Base-by-base conservation (phyloP, 257 asterid species). In the Paraleonurus japonicus region DNA sequence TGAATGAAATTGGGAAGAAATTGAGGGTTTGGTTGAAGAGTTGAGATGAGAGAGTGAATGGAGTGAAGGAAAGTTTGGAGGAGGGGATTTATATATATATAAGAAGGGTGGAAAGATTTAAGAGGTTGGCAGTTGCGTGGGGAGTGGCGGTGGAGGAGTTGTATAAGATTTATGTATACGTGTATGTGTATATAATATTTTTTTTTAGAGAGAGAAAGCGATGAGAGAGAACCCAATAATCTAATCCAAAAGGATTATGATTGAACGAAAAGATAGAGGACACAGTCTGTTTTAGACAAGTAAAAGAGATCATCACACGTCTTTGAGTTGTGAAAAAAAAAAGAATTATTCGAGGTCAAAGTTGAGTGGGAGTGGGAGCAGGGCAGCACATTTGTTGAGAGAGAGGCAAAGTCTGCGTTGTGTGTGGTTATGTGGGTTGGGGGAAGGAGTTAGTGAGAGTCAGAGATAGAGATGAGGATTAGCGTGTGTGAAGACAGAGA, bases 111-210 rank as follows among this genome's bases (percentile, higher is more conserved):
- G 11, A 32, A 50, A 27, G 23, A 10, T 20, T 32, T 19, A 70
- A n/a, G 76, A 75, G 60, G 85, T 76, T 78, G 86, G 95, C 75
- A 72, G 93, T 89, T 80, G 89, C 94, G 93, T 89, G 85, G 64
- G 93, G 85, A 80, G 74, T 76, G 94, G 82, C 89, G 85, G 96
- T 89, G 88, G 76, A 68, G 64, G 81, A 74, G 85, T 74, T 81
- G 84, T 76, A 68, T 30, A 19, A 60, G 65, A 68, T 20, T 72
- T 45, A 74, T 28, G 23, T 55, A 41, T 61, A 61, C 24, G 45
- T 60, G 19, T 60, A 28, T 60, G 8, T 60, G 8, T 1, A 2
- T 43, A 4, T 0, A 41, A 12, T 41, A 11, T 41, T 24, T n/a
- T 28, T 67, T 59, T 35, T 7, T 30, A 30, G 33, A 55, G 58